Base-by-base conservation (phyloP, 371 early-diverging fungal species). In the Mortierella sp. region DNA sequence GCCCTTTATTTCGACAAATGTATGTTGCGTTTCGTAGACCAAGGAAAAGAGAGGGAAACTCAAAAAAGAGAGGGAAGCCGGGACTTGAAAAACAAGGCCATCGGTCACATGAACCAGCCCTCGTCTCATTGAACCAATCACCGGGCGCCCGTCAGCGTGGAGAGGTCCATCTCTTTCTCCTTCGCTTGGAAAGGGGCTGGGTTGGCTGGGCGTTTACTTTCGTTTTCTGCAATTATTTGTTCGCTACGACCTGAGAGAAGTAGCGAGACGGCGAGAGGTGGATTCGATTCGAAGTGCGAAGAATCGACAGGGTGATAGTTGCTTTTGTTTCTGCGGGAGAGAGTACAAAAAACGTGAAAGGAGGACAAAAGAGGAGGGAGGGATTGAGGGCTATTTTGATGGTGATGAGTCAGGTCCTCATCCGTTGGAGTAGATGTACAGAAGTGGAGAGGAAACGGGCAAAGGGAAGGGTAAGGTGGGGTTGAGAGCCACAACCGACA, bases 51-150 rank as follows among this genome's bases (percentile, higher is more conserved):
- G 34, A 31, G 37, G 31, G 31, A 58, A 58, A 58, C 58, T 58
- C 58, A 58, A 58, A 58, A 31, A 11, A 13, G 11, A 26, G 34
- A 58, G 58, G 31, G 55, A 31, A 58, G 37, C 58, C 58, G 58
- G 58, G 58, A 37, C 58, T 58, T 58, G 58, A 58, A 58, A 55
- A 34, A 31, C 31, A 58, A 31, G 58, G 31, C 29, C 58, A 16
- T 19, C 34, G 58, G 58, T 58, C 58, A 58, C 58, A 58, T 58
- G 58, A 58, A 58, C 58, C 29, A 34, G 58, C 58, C 31, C 34
- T 34, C 8, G 34, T 58, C 19, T 19, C 37, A 29, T 3, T 58
- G 58, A 58, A 58, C 58, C 58, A 58, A 58, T 58, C 58, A 58
- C 37, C 58, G 29, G 58, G 58, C 58, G 34, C 58, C 58, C 58